Evolutionary conservation across 768 basidiomycete genomes (phyloP), one percentile per base, ranked within the genome.

Genomic region (Termitomyces bulborhizus): DNA sequence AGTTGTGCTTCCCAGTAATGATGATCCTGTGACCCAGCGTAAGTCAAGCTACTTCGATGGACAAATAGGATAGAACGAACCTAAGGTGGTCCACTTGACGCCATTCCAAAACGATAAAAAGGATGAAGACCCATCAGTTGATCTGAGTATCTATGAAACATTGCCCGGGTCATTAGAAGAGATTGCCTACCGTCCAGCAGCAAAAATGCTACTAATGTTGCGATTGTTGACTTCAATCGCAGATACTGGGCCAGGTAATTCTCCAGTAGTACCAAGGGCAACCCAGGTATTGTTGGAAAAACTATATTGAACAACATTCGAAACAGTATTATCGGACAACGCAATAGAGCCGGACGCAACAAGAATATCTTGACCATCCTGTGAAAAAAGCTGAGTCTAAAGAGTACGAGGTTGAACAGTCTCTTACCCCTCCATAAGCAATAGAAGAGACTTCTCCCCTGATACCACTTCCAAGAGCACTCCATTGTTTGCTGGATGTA

Each of bases 71-170:
- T 26, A 27, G 6, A 43, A 67, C 75, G 46, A 63, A 86, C 88
- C 84, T 53, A 92, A 69, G 34, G 76, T 70, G 12, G 74, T 73
- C 96, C 96, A 99, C 3, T 76, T 72, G 26, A 68, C 54, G 46
- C 96, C 96, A 68, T 98, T 79, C 90, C 93, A 99, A 64, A 85
- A 88, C 37, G 80, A 76, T 55, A 98, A 69, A 73, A 92, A 98
- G 0, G 91, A 73, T 1, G 78, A 71, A 4, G 77, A 75, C 12
- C 82, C 84, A 54, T 86, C 81, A n/a, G 65, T 69, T 4, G 83
- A 75, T 37, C 85, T 84, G 56, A 26, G 54, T 24, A 50, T 51
- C 32, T 48, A 60, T 32, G 51, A 40, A 12, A 27, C 16, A 8
- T 29, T 29, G 37, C 3, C 9, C n/a, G 8, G 6, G 6, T 11